phyloP scores from a whole-genome alignment of 768 basidiomycete species.

The Thelephora ganbajun region DNA sequence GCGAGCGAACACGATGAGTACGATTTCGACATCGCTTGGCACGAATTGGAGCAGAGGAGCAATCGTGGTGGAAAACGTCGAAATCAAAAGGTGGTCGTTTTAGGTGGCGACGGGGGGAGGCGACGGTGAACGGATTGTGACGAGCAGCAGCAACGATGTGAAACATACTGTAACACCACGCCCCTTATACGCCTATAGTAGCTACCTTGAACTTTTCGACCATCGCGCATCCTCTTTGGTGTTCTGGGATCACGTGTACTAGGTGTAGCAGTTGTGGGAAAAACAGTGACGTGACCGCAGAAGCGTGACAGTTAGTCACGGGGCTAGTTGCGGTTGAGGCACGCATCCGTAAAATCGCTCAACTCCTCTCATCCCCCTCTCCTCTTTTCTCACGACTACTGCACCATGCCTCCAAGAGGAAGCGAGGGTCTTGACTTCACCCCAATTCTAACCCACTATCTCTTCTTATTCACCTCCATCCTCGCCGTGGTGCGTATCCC shows the following conservation, averaged over 20 bases:
- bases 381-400: background rate
- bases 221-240: no score
- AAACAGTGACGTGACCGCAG: no score
- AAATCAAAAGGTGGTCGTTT: constrained; percentile 50
- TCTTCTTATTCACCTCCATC: constrained; percentile 80
- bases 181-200: no score
- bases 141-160: no score
- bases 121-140: constrained; percentile 23
- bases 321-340: no score
- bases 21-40: constrained; percentile 71
- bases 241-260: no score
- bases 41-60: constrained; percentile 58
- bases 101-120: constrained; percentile 45
- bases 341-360: no score
- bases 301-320: no score
- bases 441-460: constrained; percentile 81
- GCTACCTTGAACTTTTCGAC: no score
- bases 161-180: no score
- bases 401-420: constrained; percentile 33
- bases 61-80: constrained; percentile 36
- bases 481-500: constrained; percentile 52
- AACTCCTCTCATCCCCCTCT: background rate
- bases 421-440: constrained; percentile 72
- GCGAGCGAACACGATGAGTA: constrained; percentile 41
- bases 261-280: no score